Conservation (phyloP, 768 basidiomycete genomes). For the Russula ochroleuca region DNA sequence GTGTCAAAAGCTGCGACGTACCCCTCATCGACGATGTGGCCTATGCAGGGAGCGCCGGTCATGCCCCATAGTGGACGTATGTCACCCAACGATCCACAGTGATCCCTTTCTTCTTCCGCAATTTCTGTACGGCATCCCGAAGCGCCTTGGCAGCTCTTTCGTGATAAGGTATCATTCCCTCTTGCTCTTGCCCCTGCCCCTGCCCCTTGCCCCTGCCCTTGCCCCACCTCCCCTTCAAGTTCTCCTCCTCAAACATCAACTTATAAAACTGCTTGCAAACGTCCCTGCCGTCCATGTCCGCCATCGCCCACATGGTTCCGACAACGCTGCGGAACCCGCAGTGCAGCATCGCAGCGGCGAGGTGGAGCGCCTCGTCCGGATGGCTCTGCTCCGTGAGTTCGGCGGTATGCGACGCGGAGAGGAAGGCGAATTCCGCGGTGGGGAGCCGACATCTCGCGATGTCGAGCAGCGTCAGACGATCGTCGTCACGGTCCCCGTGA, state of each 20-base stretch:
- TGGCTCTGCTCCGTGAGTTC: neutral
- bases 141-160: constrained; percentile 12
- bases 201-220: too few species aligned
- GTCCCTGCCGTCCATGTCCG: constrained; percentile 19
- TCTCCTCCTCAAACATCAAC: neutral
- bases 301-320: constrained; percentile 24
- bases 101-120: constrained; percentile 10
- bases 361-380: constrained; percentile 20
- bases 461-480: constrained; percentile 3
- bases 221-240: too few species aligned
- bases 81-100: constrained; percentile 19
- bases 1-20: neutral
- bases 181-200: neutral
- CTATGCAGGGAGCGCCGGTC: neutral
- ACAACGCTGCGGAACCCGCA: constrained; percentile 21
- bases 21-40: neutral
- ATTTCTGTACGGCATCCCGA: constrained; percentile 2
- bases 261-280: constrained; percentile 17
- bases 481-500: neutral
- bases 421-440: constrained; percentile 10
- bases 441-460: neutral
- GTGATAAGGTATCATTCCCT: neutral
- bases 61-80: constrained; percentile 22
- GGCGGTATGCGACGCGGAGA: constrained; percentile 17
- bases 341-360: constrained; percentile 24